These are phyloP conservation scores for Jaltomata sinuosa DNA, from an alignment of 257 asterid species.

Conservation along the genomic window DNA sequence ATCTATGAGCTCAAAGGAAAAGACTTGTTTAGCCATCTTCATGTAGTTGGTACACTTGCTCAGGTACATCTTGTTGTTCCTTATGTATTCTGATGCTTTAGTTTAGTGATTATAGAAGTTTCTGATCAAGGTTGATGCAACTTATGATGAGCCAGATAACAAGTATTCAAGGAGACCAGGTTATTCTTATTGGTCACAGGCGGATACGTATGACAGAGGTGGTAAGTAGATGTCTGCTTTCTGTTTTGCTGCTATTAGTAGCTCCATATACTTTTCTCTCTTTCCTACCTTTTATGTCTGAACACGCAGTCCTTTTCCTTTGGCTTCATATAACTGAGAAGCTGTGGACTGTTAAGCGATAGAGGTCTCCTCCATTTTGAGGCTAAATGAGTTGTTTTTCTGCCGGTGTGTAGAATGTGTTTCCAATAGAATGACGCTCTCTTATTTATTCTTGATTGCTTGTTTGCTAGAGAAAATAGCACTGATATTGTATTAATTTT, in stretches of 20 bases:
- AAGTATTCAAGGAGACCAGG: conserved; percentile 90
- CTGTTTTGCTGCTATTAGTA: not conserved
- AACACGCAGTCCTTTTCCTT: not conserved
- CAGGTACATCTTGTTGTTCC: conserved; percentile 46
- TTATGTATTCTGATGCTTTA: conserved; percentile 10
- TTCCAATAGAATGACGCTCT: not conserved
- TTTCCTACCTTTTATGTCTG: not conserved
- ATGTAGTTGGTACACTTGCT: conserved; percentile 90
- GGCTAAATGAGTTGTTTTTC: not conserved
- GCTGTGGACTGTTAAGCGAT: not conserved
- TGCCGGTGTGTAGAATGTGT: not conserved
- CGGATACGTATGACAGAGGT: conserved; percentile 87
- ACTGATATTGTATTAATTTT: not conserved
- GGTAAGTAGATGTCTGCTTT: conserved; percentile 38
- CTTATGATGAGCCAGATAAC: conserved; percentile 55
- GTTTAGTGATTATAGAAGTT: not conserved
- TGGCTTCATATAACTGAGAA: not conserved
- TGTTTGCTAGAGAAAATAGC: not conserved
- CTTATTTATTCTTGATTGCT: not conserved
- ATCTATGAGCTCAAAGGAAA: conserved; percentile 76
- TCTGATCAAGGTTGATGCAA: conserved; percentile 22
- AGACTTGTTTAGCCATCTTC: conserved; percentile 76
- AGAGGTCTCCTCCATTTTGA: not conserved
- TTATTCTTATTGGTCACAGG: conserved; percentile 89
- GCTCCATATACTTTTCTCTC: not conserved